Base-by-base conservation (phyloP, 192 early-diverging fungal genomes). In the Dimargaris cristalligena region DNA sequence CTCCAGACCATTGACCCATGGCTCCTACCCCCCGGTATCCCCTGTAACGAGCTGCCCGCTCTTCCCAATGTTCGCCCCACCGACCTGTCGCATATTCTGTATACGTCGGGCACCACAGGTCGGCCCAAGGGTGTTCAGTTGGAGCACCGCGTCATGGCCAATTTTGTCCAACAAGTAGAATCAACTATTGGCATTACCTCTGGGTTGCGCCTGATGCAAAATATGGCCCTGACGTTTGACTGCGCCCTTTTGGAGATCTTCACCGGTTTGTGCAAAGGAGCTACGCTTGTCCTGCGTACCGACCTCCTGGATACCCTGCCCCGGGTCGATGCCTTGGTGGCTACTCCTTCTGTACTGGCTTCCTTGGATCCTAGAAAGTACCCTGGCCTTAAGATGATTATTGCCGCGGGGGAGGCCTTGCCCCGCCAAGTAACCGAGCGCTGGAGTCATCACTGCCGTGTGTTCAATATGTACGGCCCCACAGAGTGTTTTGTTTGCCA, bases 21-120 rank as follows among this genome's bases (percentile, higher is more conserved):
- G 18, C n/a, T n/a, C n/a, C n/a, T n/a, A n/a, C n/a, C n/a, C n/a
- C n/a, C n/a, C n/a, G n/a, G n/a, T n/a, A n/a, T n/a, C n/a, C n/a
- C n/a, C n/a, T n/a, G n/a, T n/a, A n/a, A n/a, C n/a, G n/a, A n/a
- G n/a, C n/a, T n/a, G 6, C 33, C 0, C 28, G 29, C 22, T 31
- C n/a, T 54, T 1, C 52, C 52, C 52, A 26, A 4, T 3, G 28
- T 54, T 16, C 1, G 14, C 9, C 52, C 52, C n/a, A 54, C 0
- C 33, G 23, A 54, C 32, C 28, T 54, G 26, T n/a, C 52, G 4
- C 29, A 29, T 4, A n/a, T 54, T 30, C 28, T 54, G 9, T 54
- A 54, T 20, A 54, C 52, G 4, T 54, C 52, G 52, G 52, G 52
- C 32, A 28, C 52, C 22, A 54, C 52, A 9, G 52, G 52, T 20